Conservation (phyloP, 2,329 filamentous ascomycete genomes). For the Aspergillus sp. region DNA sequence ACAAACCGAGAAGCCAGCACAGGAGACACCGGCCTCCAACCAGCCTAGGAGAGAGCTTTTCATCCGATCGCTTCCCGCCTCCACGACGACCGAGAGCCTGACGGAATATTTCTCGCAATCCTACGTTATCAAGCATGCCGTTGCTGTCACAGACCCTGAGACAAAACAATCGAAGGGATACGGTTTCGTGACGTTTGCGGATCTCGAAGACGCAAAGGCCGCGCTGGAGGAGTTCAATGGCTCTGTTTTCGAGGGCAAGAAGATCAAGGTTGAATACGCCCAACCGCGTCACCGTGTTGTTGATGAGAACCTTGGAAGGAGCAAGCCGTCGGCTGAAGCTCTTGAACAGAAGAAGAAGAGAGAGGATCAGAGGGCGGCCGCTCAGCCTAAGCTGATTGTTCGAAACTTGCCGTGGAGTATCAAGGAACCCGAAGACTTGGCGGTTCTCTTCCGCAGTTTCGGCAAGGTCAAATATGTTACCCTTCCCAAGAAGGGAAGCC, state of each 20-base stretch:
- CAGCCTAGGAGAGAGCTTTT: constrained; percentile 71
- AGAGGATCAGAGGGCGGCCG: constrained; percentile 61
- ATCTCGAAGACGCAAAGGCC: constrained; percentile 82
- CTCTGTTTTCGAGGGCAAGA: constrained; percentile 73
- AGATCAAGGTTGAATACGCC: constrained; percentile 83
- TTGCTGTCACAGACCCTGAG: constrained; percentile 81
- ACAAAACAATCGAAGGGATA: constrained; percentile 90
- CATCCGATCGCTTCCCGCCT: constrained; percentile 78
- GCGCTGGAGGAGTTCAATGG: constrained; percentile 82
- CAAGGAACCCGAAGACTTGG: constrained; percentile 79
- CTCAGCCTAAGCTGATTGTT: constrained; percentile 76
- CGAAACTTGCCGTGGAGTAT: constrained; percentile 96
- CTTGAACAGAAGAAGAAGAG: constrained; percentile 43
- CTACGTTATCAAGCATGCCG: constrained; percentile 92
- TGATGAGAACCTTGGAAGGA: constrained; percentile 50
- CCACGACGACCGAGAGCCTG: constrained; percentile 76
- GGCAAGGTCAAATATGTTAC: constrained; percentile 89
- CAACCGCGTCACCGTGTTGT: constrained; percentile 77
- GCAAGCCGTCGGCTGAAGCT: constrained; percentile 38
- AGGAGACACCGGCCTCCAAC: constrained; percentile 24
- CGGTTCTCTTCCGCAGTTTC: constrained; percentile 77
- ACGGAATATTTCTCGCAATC: constrained; percentile 91
- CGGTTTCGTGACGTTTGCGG: constrained; percentile 95
- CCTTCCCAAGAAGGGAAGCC: constrained; percentile 72
- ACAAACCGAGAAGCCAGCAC: constrained; percentile 22